phyloP scores from a whole-genome alignment of 2,329 filamentous ascomycete genomes.

The Madurella mycetomatis region DNA sequence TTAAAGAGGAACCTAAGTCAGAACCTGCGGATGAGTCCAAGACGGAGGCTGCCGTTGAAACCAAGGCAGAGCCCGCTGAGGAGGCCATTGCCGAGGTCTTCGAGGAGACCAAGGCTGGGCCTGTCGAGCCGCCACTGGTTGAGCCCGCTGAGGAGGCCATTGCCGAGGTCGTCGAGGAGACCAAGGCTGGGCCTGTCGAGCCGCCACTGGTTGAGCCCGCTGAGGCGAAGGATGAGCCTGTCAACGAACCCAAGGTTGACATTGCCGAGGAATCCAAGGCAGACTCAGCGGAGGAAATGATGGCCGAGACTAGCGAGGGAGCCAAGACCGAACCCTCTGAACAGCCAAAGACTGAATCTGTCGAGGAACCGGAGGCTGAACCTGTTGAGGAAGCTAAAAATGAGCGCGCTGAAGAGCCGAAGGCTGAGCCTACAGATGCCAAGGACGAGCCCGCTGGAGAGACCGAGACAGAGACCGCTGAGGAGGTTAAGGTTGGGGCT shows the following conservation, averaged over 20 bases:
- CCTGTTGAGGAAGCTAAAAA: not conserved
- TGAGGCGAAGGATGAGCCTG: conserved; percentile 23
- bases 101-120: conserved; percentile 9
- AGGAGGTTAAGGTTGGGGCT: not conserved
- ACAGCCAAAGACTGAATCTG: not conserved
- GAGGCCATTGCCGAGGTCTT: not conserved
- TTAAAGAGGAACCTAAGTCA: not conserved
- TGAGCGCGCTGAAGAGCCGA: conserved; percentile 5
- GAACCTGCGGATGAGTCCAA: not conserved
- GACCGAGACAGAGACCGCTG: not conserved
- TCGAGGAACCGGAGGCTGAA: conserved; percentile 4
- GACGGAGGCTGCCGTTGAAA: not conserved
- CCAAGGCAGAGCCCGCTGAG: not conserved
- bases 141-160: not conserved
- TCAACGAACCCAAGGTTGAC: not conserved
- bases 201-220: not conserved
- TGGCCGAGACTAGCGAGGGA: not conserved
- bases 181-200: conserved; percentile 2
- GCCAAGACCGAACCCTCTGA: conserved; percentile 20
- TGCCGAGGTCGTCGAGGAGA: conserved; percentile 3
- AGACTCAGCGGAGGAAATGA: conserved; percentile 37
- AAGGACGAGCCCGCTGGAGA: conserved; percentile 17
- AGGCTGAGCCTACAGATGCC: conserved; percentile 15
- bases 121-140: not conserved
- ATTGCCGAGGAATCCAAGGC: not conserved